Conservation (phyloP, 345 rosid species). For the Eucalyptus sp. region DNA sequence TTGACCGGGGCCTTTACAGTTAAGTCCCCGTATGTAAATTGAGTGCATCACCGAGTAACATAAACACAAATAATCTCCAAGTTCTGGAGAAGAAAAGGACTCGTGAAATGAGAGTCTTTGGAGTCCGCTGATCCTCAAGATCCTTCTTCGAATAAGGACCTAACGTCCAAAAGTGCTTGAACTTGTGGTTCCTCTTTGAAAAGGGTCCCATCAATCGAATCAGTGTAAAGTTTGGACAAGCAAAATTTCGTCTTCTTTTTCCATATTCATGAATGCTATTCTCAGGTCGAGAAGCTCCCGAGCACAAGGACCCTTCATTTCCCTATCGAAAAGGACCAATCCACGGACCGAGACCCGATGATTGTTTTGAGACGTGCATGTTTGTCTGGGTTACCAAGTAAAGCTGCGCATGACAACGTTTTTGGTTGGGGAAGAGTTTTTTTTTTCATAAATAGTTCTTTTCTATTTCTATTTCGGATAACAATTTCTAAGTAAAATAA, state of each 20-base stretch:
- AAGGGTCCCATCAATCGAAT: neutral
- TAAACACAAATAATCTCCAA: neutral
- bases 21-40: neutral
- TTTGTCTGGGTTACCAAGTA: neutral
- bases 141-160: neutral
- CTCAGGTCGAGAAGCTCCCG: neutral
- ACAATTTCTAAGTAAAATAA: no score
- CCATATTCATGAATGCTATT: neutral
- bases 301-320: neutral
- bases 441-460: no score
- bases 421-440: no score
- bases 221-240: neutral
- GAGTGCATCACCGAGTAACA: neutral
- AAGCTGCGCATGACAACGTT: no score
- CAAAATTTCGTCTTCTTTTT: neutral
- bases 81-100: neutral
- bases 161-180: neutral
- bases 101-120: neutral
- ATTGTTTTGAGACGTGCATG: neutral
- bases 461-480: no score
- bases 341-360: neutral
- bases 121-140: neutral
- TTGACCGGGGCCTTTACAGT: no score
- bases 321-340: neutral
- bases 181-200: neutral